Conservation (phyloP, 1,284 basidiomycete species). For the Dichomitus squalens region DNA sequence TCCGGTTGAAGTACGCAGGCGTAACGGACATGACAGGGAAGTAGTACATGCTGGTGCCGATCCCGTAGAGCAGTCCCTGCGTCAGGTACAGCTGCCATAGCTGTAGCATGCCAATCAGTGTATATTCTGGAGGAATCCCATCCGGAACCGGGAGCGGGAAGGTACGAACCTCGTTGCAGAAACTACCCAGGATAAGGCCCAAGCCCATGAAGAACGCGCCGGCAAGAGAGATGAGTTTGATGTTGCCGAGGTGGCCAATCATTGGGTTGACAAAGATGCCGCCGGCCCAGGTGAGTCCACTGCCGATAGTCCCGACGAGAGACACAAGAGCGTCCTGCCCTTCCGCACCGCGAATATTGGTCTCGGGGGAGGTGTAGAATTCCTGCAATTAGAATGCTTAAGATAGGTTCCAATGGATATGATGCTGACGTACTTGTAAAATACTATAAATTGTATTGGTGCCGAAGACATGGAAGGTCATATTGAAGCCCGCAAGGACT, state of each 20-base stretch:
- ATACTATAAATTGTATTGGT: constrained; percentile 43
- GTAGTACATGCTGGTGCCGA: constrained; percentile 48
- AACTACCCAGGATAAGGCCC: constrained; percentile 44
- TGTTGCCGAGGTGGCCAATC: constrained; percentile 37
- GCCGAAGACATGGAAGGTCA: constrained; percentile 49
- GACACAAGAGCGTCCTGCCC: constrained; percentile 46
- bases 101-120: constrained; percentile 21
- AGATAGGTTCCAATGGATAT: not conserved
- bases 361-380: constrained; percentile 40
- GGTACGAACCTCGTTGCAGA: constrained; percentile 37
- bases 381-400: constrained; percentile 31
- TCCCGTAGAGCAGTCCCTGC: constrained; percentile 39
- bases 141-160: not conserved
- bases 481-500: constrained; percentile 43
- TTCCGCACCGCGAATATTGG: constrained; percentile 37
- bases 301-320: constrained; percentile 46
- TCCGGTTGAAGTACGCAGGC: constrained; percentile 46
- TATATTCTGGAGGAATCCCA: not conserved
- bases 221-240: constrained; percentile 39
- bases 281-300: constrained; percentile 48
- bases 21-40: constrained; percentile 45
- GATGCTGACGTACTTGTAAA: constrained; percentile 33
- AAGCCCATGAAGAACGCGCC: constrained; percentile 45
- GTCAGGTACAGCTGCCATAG: constrained; percentile 46
- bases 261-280: constrained; percentile 47